Conservation (phyloP, 1,284 basidiomycete genomes). For the Ustilago tritici region DNA sequence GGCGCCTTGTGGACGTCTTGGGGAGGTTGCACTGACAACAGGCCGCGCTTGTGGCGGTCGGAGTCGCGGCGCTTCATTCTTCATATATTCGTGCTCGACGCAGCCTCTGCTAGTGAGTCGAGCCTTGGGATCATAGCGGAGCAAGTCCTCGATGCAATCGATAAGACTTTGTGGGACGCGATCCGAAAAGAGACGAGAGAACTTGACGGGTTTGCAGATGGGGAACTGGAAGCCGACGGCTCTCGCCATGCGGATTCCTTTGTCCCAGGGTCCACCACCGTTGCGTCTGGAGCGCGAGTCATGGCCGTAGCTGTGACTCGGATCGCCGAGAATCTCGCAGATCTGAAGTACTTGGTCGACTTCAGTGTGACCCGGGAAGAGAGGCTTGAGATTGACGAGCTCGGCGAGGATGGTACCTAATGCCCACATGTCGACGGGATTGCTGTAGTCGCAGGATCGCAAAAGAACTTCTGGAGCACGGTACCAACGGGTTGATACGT, state of each 20-base stretch:
- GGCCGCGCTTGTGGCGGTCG: constrained; percentile 58
- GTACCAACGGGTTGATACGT: constrained; percentile 99
- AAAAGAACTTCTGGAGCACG: constrained; percentile 96
- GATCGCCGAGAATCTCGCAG: constrained; percentile 92
- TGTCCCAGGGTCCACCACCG: constrained; percentile 89
- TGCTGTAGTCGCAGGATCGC: constrained; percentile 89
- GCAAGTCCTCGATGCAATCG: constrained; percentile 89
- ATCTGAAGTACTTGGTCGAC: constrained; percentile 93
- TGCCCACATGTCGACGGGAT: constrained; percentile 99
- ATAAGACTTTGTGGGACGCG: constrained; percentile 83
- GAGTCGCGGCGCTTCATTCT: constrained; percentile 74
- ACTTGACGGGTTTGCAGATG: constrained; percentile 81
- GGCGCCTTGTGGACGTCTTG: constrained; percentile 29
- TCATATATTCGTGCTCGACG: constrained; percentile 87
- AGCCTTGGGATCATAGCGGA: constrained; percentile 89
- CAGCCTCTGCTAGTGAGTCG: constrained; percentile 88
- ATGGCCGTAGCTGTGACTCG: constrained; percentile 82
- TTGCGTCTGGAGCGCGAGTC: constrained; percentile 79
- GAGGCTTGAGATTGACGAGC: constrained; percentile 90
- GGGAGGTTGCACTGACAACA: constrained; percentile 45
- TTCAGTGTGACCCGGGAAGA: constrained; percentile 97
- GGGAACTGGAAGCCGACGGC: constrained; percentile 89
- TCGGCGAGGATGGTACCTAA: constrained; percentile 98
- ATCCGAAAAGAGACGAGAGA: constrained; percentile 82
- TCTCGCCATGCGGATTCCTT: constrained; percentile 86